A percentile compares a stretch with the other conserved stretches of the same genome.
Conservation (phyloP, 768 basidiomycete species). For the Hortiboletus flavorubellus region DNA sequence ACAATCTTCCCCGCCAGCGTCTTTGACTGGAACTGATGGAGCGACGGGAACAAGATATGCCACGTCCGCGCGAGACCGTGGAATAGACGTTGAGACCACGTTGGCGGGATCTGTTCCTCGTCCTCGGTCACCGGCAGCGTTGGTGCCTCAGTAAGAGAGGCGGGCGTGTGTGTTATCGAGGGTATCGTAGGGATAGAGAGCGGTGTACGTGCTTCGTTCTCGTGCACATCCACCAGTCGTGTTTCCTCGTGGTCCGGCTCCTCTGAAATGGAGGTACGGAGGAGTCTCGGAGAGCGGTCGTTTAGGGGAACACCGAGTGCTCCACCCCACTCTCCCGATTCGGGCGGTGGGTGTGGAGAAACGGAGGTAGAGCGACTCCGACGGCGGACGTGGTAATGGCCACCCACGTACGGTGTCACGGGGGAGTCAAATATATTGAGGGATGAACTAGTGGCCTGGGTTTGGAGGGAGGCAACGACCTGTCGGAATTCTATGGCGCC, state of each 20-base stretch:
- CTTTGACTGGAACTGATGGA: constrained; percentile 71
- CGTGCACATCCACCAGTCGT: constrained; percentile 1
- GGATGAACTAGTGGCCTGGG: constrained; percentile 58
- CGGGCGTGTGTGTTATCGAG: constrained; percentile 55
- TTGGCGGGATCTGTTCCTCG: constrained; percentile 39
- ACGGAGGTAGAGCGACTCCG: constrained; percentile 30
- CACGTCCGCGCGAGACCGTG: constrained; percentile 40
- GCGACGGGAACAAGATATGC: constrained; percentile 80
- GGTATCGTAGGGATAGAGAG: constrained; percentile 41
- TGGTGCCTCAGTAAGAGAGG: constrained; percentile 39
- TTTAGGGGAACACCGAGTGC: constrained; percentile 49
- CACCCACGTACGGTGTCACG: constrained; percentile 69
- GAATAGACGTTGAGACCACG: constrained; percentile 37
- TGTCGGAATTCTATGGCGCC: constrained; percentile 96
- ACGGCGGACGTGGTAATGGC: constrained; percentile 56
- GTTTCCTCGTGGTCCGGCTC: constrained; percentile 14
- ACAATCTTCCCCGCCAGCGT: constrained; percentile 68
- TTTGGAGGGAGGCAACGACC: constrained; percentile 76
- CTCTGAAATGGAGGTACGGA: constrained; percentile 29
- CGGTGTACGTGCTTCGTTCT: constrained; percentile 18
- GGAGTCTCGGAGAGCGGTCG: constrained; percentile 42
- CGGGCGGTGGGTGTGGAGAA: constrained; percentile 28
- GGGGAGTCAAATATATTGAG: constrained; percentile 64
- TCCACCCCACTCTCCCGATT: constrained; percentile 50
- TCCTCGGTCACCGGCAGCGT: constrained; percentile 38